Base-by-base conservation (phyloP, 2,329 filamentous ascomycete species). In the Alternaria sp. region DNA sequence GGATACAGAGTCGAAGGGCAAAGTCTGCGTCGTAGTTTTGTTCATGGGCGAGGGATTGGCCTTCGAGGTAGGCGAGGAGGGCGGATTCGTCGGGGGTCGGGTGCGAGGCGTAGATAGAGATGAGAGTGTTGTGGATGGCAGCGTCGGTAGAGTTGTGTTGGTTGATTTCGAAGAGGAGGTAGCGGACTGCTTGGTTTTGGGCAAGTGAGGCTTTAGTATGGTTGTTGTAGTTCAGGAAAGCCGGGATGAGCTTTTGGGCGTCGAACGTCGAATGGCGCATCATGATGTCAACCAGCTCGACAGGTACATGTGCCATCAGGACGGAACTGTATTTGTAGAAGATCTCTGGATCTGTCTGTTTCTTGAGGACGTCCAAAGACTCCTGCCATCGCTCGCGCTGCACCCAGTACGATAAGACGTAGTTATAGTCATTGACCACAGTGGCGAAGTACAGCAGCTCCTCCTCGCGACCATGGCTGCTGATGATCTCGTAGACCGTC, bases 261-360 rank as follows among this genome's bases (percentile, higher is more conserved):
- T 97, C 89, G 25, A 99, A 85, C 64, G 93, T 92, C 5, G 88
- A 85, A 74, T 98, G 94, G 36, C 95, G 88, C 92, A 97, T 97
- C 73, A 99, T 82, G 34, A 99, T 93, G 69, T 99, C 94, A n/a
- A 98, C 91, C 25, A 97, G 84, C 54, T 97, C 94, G 6, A 90
- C 86, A 0, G 94, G 89, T 4, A 90, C 90, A 75, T 97, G 92
- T 16, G 89, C 90, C 91, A 99, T 97, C 49, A 99, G 86, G n/a
- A 98, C 94, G 72, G 91, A 97, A 82, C 93, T 95, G 78, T 98
- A 97, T 65, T 92, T 91, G 83, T 98, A 98, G 80, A 98, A 99
- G 46, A 97, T 92, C 52, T 97, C 93, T 0, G 92, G 88, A 52
- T 97, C 92, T 5, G 90, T 97, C 80, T 99, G 95, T 78, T 92